phyloP scores from a whole-genome alignment of 306 rosid species.

The Clitoria ternatea region DNA sequence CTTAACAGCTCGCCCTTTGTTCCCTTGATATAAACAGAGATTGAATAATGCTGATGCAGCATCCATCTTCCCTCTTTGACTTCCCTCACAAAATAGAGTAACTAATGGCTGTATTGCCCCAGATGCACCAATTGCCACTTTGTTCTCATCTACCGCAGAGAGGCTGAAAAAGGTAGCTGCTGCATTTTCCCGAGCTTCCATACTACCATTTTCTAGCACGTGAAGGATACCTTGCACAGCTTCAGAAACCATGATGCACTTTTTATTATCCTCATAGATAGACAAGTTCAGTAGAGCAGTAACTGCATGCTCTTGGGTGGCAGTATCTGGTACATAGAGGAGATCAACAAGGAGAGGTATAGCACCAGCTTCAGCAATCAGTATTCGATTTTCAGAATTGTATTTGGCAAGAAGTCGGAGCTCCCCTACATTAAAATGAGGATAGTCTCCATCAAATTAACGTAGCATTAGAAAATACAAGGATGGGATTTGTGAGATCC shows the following conservation, averaged over 20 bases:
- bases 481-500: neutral
- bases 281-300: slow-evolving; percentile 89
- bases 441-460: neutral
- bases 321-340: slow-evolving; percentile 52
- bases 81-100: slow-evolving; percentile 64
- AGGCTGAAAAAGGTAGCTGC: slow-evolving; percentile 93
- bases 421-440: slow-evolving; percentile 32
- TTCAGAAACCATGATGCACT: slow-evolving; percentile 57
- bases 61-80: slow-evolving; percentile 72
- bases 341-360: slow-evolving; percentile 72
- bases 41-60: slow-evolving; percentile 81
- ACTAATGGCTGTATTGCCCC: slow-evolving; percentile 84
- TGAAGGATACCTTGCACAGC: slow-evolving; percentile 75
- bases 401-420: slow-evolving; percentile 82
- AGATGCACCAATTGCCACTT: slow-evolving; percentile 55
- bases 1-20: slow-evolving; percentile 78
- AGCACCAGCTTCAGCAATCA: slow-evolving; percentile 89
- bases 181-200: slow-evolving; percentile 94
- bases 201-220: slow-evolving; percentile 71
- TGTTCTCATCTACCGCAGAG: slow-evolving; percentile 57
- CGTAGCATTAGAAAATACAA: neutral
- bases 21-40: slow-evolving; percentile 67
- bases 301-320: slow-evolving; percentile 82
- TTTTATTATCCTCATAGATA: slow-evolving; percentile 57
- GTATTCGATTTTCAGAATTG: slow-evolving; percentile 58